Base-by-base conservation (phyloP, 768 basidiomycete genomes). In the Fomitopsis serialis region DNA sequence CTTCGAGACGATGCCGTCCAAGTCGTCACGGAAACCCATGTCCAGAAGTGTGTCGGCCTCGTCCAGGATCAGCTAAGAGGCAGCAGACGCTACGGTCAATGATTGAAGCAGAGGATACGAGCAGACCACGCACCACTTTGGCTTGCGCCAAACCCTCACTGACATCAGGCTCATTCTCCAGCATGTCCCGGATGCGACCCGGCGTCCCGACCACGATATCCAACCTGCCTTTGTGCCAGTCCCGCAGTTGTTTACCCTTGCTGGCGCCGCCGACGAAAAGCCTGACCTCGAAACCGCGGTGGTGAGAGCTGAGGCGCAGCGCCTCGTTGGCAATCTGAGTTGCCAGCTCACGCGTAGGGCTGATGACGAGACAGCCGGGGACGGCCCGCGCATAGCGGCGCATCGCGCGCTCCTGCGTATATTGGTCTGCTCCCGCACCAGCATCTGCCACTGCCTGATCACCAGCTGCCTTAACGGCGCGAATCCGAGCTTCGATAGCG, bases 191-290 rank as follows among this genome's bases (percentile, higher is more conserved):
- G 48, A 97, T 68, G 21, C 94, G 80, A 43, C 94, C 94, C n/a
- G 94, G 92, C 0, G 94, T 98, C 0, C 84, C 85, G 32, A 97
- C 90, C 42, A 96, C 82, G 48, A 96, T 81, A 64, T 97, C 93
- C 56, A 82, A 80, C 40, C 84, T 68, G 2, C 81, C 78, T 17
- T 69, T 65, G 61, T 70, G 72, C 81, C 84, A 97, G 1, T 84
- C 78, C 8, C 80, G 73, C 62, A 93, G 66, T 68, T 98, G 94
- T 27, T 56, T 59, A 1, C 72, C 50, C 66, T 85, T 88, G 67
- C 77, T 81, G 42, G 76, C 72, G 10, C 95, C 94, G 11, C 94
- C 95, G 46, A 87, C 81, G 43, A 96, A 77, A 13, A 95, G 68
- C 55, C 80, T 77, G 25, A 92, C 87, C 52, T 85, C 77, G 57